These are phyloP conservation scores for Arabis alpina DNA, from an alignment of 345 rosid species.

Conservation along the genomic window DNA sequence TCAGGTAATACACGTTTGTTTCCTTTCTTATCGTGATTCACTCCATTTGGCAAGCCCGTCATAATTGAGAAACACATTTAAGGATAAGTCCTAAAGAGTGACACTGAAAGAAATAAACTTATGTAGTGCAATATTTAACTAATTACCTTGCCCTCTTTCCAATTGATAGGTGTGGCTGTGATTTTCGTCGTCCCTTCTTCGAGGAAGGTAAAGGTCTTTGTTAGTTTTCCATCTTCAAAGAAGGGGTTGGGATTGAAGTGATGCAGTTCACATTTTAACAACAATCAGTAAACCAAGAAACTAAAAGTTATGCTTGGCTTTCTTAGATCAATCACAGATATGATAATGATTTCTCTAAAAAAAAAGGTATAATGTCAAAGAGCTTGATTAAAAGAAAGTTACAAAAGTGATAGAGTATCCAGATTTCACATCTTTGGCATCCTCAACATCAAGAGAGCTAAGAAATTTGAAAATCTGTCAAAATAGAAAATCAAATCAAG, in stretches of 20 bases:
- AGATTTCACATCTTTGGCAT: conserved; percentile 88
- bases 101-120: conserved; percentile 2
- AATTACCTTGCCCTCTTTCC: conserved; percentile 89
- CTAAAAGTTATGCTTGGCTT: background rate
- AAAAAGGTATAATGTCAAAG: no score
- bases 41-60: conserved; percentile 85
- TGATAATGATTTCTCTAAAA: no score
- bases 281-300: conserved; percentile 11
- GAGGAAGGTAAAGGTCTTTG: conserved; percentile 76
- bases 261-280: conserved; percentile 5
- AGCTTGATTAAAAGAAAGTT: conserved; percentile 47
- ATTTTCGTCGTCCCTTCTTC: conserved; percentile 83
- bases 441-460: conserved; percentile 84
- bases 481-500: no score
- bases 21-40: conserved; percentile 81
- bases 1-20: conserved; percentile 75
- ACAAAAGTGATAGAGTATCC: conserved; percentile 92
- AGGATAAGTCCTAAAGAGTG: conserved; percentile 1
- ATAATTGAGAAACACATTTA: conserved; percentile 31
- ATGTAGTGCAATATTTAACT: background rate
- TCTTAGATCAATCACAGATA: conserved; percentile 19
- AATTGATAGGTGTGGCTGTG: conserved; percentile 71
- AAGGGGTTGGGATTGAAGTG: conserved; percentile 77
- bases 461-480: conserved; percentile 85
- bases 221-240: conserved; percentile 81